Evolutionary conservation across 176 grass and related monocot genomes (phyloP), one percentile per base, ranked within the genome.

Genomic region (Aegilops umbellulata): DNA sequence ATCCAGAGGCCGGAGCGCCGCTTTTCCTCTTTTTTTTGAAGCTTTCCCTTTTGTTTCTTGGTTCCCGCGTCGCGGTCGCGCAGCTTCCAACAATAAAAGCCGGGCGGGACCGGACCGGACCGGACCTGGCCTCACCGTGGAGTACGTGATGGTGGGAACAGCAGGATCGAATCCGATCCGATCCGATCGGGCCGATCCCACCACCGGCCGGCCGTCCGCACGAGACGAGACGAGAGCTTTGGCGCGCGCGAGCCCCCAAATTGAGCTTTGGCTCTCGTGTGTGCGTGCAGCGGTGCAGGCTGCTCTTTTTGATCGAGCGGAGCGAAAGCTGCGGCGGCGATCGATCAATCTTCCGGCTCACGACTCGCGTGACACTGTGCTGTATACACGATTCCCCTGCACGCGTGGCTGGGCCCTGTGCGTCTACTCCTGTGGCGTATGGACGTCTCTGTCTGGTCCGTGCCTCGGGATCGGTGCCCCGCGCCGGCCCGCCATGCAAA

Each of bases 21-120:
- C 20, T 55, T 55, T 41, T 14, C 8, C 9, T 53, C 35, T 36
- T 36, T 36, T 8, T 36, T 6, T 36, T 36, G 35, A 36, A 36
- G 26, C 19, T 55, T 53, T 41, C 20, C 8, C 6, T 55, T 57
- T 22, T 57, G 1, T 41, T 88, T 17, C 35, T 88, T 7, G 80
- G 64, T 65, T 77, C 14, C 63, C 10, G 73, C 69, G 80, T 16
- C 70, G 17, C 47, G 31, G 51, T 32, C 70, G 27, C 34, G 34
- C 34, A 30, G 61, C 74, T 79, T 70, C 75, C 32, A 60, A 70
- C 49, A 38, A 75, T 3, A 77, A 79, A 70, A 69, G 63, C 83
- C 9, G 46, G 42, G 2, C 9, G 2, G 32, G 34, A 11, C 1
- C 22, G 9, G 76, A 42, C 58, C 10, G 1, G 39, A 31, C 29